phyloP scores from a whole-genome alignment of 1,139 yeast genomes.

The Pichia sp. region DNA sequence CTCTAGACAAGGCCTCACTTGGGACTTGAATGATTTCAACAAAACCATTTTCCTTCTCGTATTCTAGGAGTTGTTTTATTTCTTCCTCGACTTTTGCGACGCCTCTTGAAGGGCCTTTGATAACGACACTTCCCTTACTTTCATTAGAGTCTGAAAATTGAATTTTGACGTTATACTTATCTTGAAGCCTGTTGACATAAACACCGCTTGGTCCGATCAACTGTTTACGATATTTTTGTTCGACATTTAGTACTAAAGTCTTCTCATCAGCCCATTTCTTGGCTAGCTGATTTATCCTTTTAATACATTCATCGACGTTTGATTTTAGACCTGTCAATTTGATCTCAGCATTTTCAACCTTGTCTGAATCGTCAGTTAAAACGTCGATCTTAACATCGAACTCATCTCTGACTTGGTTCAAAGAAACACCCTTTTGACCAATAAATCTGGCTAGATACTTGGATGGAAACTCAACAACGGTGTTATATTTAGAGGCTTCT shows the following conservation, averaged over 20 bases:
- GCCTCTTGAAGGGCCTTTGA: conserved; percentile 90
- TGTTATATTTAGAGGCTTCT: conserved; percentile 52
- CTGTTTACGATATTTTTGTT: conserved; percentile 73
- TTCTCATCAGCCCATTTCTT: conserved; percentile 83
- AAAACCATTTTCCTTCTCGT: conserved; percentile 84
- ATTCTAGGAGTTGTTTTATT: conserved; percentile 74
- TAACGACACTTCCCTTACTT: conserved; percentile 47
- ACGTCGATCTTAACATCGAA: conserved; percentile 78
- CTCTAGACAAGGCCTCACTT: conserved; percentile 66
- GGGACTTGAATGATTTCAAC: conserved; percentile 64
- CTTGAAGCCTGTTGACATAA: conserved; percentile 81
- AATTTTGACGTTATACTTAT: conserved; percentile 79
- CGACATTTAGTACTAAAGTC: conserved; percentile 61
- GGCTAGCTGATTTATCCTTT: conserved; percentile 53
- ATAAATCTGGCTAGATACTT: conserved; percentile 72
- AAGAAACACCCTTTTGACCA: conserved; percentile 81
- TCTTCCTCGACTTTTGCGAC: conserved; percentile 86
- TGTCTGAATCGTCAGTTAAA: conserved; percentile 28
- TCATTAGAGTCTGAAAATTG: conserved; percentile 58
- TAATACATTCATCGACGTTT: conserved; percentile 73
- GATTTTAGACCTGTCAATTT: conserved; percentile 64
- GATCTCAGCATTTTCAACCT: conserved; percentile 42
- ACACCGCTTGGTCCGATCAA: conserved; percentile 83
- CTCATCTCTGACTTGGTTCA: conserved; percentile 69
- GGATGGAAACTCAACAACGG: conserved; percentile 60